Evolutionary conservation across 208 protist genomes (phyloP), one percentile per base, ranked within the genome.

Genomic region (Leishmania amazonensis): DNA sequence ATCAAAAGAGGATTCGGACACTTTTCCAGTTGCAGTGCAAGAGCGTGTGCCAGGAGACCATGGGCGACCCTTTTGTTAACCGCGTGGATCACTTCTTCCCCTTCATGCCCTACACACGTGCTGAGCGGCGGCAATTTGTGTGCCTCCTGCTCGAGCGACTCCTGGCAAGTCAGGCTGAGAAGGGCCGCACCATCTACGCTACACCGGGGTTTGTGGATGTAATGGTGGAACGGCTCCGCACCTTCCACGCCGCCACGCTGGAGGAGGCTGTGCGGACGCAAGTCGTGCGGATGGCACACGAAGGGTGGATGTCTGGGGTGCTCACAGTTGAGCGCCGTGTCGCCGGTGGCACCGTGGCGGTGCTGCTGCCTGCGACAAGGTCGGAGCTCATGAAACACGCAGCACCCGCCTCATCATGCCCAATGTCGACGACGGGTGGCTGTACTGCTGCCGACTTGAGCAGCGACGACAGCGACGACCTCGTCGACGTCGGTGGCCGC

Each of bases 21-120:
- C 81, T 82, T 17, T 97, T 88, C 60, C 81, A 81, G 11, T 74
- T 85, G 42, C 77, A 87, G 42, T 95, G 91, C 88, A 86, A 81
- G 40, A 84, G 87, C 35, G 70, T 79, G n/a, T 96, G 91, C 81
- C 85, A 81, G 31, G 76, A 75, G 17, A 82, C 71, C 7, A 89
- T 96, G 76, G 89, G 93, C 45, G 94, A 96, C 62, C 94, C 94
- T 13, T 96, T 97, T 76, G 89, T 95, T 28, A 97, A 96, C 78
- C 93, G 94, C 60, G 90, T 96, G 24, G 94, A 96, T 79, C 89
- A 86, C 81, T 96, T 96, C 78, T 87, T 94, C 67, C 91, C 93
- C 5, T 94, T 97, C 85, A 87, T 93, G 24, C 91, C 94, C 51
- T 97, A 97, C 91, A 92, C 87, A 54, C 68, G 60, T 31, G 84